Conservation (phyloP, 176 grass and related monocot genomes). For the Phragmites australis region DNA sequence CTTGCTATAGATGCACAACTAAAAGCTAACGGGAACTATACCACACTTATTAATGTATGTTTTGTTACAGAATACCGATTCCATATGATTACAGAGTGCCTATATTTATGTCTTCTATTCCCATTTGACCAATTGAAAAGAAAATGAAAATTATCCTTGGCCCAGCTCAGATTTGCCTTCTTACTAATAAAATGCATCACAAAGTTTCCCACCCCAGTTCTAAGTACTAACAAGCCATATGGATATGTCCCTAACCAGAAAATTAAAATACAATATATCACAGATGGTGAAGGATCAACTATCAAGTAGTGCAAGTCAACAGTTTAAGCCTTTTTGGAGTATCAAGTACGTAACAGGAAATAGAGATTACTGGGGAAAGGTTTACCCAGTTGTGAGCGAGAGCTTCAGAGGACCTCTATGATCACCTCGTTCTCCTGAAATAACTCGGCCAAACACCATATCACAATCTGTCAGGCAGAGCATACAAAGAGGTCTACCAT, state of each 20-base stretch:
- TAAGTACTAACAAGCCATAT: background rate
- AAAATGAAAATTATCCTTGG: background rate
- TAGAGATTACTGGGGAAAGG: constrained; percentile 18
- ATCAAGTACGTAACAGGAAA: constrained; percentile 26
- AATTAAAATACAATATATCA: background rate
- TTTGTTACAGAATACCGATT: background rate
- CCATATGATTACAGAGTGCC: background rate
- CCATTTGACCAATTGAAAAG: background rate
- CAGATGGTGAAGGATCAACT: background rate
- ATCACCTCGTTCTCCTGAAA: constrained; percentile 67
- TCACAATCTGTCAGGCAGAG: constrained; percentile 96
- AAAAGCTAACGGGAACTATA: background rate
- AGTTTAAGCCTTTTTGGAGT: background rate
- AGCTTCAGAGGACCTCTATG: constrained; percentile 79
- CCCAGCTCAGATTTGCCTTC: background rate
- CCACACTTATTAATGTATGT: background rate
- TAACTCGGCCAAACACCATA: constrained; percentile 79
- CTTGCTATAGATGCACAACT: background rate
- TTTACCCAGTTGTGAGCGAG: constrained; percentile 71
- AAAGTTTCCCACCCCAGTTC: background rate
- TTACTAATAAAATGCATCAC: background rate
- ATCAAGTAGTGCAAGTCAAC: background rate
- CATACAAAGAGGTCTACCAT: constrained; percentile 84
- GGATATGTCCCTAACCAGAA: background rate
- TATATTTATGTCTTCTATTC: background rate